Conservation (phyloP, 306 rosid species). For the Abrus precatorius region DNA sequence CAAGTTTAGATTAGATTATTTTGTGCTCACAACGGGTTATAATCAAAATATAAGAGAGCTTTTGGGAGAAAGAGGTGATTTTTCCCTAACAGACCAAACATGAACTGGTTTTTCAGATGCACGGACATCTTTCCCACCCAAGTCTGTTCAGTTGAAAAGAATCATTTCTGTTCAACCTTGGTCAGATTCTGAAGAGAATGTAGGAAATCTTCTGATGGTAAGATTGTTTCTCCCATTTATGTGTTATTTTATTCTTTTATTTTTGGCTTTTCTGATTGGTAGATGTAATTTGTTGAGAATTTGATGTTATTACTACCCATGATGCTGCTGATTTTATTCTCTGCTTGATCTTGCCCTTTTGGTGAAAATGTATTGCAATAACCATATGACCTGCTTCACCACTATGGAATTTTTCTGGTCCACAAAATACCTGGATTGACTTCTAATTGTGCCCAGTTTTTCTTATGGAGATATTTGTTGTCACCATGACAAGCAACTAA, state of each 20-base stretch:
- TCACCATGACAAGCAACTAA: conserved; percentile 1
- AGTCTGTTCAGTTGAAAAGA: conserved; percentile 65
- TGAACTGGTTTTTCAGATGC: conserved; percentile 58
- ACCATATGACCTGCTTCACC: conserved; percentile 7
- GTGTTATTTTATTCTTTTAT: background rate
- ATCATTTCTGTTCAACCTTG: conserved; percentile 76
- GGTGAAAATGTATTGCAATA: conserved; percentile 2
- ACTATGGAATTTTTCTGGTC: conserved; percentile 4
- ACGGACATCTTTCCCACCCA: conserved; percentile 67
- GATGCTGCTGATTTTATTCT: conserved; percentile 17
- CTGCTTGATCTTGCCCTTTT: conserved; percentile 2
- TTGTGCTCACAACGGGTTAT: background rate
- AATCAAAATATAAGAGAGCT: background rate
- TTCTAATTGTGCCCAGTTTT: conserved; percentile 8
- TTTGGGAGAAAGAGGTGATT: background rate
- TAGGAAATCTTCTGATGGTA: conserved; percentile 85
- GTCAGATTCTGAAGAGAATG: conserved; percentile 73
- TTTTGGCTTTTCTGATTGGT: conserved; percentile 26
- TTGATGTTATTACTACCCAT: conserved; percentile 14
- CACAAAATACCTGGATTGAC: conserved; percentile 24
- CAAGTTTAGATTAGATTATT: background rate
- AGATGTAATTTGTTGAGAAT: conserved; percentile 32
- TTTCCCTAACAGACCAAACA: conserved; percentile 19
- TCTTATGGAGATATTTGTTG: background rate
- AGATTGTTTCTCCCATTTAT: conserved; percentile 42